Percentiles rank a stretch among this genome's conserved stretches.
phyloP scores from a whole-genome alignment of 768 basidiomycete species.

The Mycena belliarum region DNA sequence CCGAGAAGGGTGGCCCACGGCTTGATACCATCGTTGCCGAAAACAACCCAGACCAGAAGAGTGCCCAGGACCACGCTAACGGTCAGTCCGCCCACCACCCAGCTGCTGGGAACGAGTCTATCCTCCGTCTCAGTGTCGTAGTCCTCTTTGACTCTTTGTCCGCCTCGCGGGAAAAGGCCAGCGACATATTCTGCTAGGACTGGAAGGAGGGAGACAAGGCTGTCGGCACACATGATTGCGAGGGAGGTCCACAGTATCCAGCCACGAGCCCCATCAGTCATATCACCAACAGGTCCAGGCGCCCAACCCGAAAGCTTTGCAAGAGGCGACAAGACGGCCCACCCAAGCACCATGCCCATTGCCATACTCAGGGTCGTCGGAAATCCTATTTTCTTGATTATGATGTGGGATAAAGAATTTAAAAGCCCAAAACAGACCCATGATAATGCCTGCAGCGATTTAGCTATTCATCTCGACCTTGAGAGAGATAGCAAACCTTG shows the following conservation, averaged over 20 bases:
- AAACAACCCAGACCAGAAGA: conserved; percentile 82
- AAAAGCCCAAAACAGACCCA: conserved; percentile 47
- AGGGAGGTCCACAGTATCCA: conserved; percentile 98
- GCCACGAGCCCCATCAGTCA: conserved; percentile 85
- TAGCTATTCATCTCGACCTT: conserved; percentile 3
- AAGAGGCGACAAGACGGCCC: conserved; percentile 91
- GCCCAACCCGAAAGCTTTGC: conserved; percentile 87
- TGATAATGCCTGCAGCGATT: conserved; percentile 74
- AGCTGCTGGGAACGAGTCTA: conserved; percentile 75
- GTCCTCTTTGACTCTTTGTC: conserved; percentile 37
- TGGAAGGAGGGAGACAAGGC: conserved; percentile 81
- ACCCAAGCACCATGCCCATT: conserved; percentile 93
- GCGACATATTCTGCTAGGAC: conserved; percentile 57
- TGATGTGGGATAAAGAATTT: background rate
- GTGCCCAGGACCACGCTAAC: conserved; percentile 70
- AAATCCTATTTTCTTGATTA: conserved; percentile 60
- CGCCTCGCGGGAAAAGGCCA: conserved; percentile 33
- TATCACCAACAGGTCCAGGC: conserved; percentile 87
- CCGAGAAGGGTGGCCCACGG: conserved; percentile 94
- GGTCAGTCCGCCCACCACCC: conserved; percentile 73
- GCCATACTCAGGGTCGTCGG: conserved; percentile 94
- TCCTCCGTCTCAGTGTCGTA: conserved; percentile 77
- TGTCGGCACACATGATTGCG: conserved; percentile 95
- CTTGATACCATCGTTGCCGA: conserved; percentile 88
- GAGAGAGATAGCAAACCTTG: conserved; percentile 58